Evolutionary conservation across 176 grass and related monocot species (phyloP).

Genomic region (Oryza officinalis): DNA sequence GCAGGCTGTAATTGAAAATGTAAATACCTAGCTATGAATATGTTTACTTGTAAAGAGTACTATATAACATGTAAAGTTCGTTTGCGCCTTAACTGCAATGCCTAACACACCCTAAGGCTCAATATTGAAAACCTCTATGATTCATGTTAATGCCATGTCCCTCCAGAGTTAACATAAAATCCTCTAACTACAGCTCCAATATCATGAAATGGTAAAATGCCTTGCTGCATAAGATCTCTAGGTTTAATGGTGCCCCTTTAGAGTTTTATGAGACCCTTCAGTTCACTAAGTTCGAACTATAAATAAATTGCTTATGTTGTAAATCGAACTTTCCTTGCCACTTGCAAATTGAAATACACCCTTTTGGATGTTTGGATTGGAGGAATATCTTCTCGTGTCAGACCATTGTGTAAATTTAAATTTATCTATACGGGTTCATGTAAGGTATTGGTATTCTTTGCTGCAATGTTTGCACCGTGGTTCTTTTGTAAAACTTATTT

Average conservation of each 20-base stretch:
- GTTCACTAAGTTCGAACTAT: not conserved
- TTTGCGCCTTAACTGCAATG: conserved; percentile 7
- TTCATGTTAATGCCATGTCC: not conserved
- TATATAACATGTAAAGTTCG: not conserved
- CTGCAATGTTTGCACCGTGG: not conserved
- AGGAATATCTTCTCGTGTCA: not conserved
- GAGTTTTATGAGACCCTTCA: conserved; percentile 8
- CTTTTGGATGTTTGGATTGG: conserved; percentile 16
- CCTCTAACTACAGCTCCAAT: conserved; percentile 13
- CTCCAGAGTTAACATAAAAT: conserved; percentile 18
- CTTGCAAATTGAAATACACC: conserved; percentile 19
- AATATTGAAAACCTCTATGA: not conserved
- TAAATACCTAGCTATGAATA: conserved; percentile 12
- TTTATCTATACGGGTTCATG: conserved; percentile 3
- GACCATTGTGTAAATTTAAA: conserved; percentile 24
- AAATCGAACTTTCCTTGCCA: conserved; percentile 22
- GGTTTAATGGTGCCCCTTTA: conserved; percentile 21
- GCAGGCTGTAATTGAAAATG: conserved; percentile 26
- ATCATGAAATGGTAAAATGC: conserved; percentile 35
- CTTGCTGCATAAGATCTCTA: conserved; percentile 21
- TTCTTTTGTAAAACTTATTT: not conserved
- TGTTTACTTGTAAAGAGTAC: not conserved
- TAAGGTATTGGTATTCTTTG: conserved; percentile 12
- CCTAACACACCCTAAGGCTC: not conserved
- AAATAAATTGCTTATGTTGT: conserved; percentile 12